phyloP scores from a whole-genome alignment of 1,284 basidiomycete species.

The Cutaneotrichosporon sp. region DNA sequence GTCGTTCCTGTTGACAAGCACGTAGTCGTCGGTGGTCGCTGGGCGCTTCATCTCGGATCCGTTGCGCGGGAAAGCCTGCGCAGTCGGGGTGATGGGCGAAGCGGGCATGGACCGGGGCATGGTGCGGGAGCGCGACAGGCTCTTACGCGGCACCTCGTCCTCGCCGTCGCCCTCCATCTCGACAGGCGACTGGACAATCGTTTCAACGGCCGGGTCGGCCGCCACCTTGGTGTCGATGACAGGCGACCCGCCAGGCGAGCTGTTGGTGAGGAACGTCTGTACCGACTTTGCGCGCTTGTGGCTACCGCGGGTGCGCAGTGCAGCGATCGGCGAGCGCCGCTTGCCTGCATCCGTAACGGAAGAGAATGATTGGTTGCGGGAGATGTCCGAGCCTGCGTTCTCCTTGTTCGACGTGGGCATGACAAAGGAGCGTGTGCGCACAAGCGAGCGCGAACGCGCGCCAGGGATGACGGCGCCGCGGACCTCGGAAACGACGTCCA shows the following conservation, averaged over 20 bases:
- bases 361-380: conserved; percentile 13
- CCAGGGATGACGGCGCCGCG: conserved; percentile 7
- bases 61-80: background rate
- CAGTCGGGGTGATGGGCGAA: background rate
- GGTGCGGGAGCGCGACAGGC: background rate
- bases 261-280: background rate
- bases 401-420: background rate
- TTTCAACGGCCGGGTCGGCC: background rate
- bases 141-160: background rate
- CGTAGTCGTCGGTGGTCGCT: background rate
- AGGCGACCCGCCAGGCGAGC: background rate
- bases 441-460: background rate
- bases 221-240: background rate
- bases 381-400: conserved; percentile 1
- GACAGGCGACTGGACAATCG: background rate
- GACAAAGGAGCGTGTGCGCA: background rate
- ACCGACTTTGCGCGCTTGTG: conserved; percentile 1
- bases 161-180: background rate
- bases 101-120: background rate
- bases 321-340: background rate
- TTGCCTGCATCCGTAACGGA: conserved; percentile 5
- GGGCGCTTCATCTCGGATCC: background rate
- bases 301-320: background rate
- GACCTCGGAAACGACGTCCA: conserved; percentile 10
- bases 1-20: background rate